phyloP scores from a whole-genome alignment of 345 rosid species.

The Rhodamnia rubescens region DNA sequence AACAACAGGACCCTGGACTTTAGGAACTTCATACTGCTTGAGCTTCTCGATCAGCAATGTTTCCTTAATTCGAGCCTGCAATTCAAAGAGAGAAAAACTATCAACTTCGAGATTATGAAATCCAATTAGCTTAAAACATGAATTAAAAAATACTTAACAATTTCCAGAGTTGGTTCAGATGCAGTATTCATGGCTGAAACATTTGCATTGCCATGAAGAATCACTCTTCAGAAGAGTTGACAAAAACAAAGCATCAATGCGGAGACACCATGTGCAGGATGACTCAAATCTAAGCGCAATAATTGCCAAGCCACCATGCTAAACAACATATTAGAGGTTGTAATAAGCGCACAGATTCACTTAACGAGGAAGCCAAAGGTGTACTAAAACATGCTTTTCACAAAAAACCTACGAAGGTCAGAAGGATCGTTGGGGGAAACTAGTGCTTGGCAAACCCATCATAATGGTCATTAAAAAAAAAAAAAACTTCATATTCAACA shows the following conservation, averaged over 20 bases:
- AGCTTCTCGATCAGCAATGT: slow-evolving; percentile 67
- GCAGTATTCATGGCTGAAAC: neutral
- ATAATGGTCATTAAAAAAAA: neutral
- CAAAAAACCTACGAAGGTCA: neutral
- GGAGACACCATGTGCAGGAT: neutral
- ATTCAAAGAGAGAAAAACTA: neutral
- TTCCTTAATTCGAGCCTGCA: slow-evolving; percentile 83
- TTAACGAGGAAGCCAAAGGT: neutral
- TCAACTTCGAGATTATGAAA: neutral
- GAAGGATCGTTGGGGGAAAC: neutral
- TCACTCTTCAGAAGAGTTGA: neutral
- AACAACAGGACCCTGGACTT: slow-evolving; percentile 73
- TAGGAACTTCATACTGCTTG: slow-evolving; percentile 72
- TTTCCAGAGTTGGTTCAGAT: neutral
- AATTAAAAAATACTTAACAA: neutral
- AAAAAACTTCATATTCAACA: neutral
- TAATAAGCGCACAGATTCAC: neutral
- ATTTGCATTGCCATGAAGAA: neutral
- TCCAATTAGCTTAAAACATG: neutral
- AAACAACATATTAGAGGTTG: neutral
- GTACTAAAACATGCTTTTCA: neutral
- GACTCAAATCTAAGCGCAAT: neutral
- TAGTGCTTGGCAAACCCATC: neutral
- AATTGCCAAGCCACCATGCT: neutral
- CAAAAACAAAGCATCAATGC: neutral